Percentiles rank a stretch among this genome's conserved stretches.
Evolutionary conservation across 169 alveolate species (phyloP).

Genomic region (Eimeria brunetti): DNA sequence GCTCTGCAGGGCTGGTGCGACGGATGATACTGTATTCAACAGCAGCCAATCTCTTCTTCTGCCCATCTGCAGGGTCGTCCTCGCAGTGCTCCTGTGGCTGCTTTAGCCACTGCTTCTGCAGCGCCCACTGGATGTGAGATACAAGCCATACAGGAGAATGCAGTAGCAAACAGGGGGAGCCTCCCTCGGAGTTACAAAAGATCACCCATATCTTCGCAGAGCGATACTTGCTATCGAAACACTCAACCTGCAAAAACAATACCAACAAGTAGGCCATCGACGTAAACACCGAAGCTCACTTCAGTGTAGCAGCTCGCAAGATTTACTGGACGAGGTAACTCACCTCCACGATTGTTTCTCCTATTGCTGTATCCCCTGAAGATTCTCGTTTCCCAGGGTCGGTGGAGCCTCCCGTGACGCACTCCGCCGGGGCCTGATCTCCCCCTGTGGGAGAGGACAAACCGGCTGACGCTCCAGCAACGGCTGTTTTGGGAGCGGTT

Average conservation of each 20-base stretch:
- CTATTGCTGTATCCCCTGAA: neutral
- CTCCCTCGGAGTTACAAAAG: constrained; percentile 48
- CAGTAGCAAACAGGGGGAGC: constrained; percentile 72
- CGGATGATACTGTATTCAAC: constrained; percentile 43
- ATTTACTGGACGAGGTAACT: neutral
- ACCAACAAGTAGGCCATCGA: neutral
- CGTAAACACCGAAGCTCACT: neutral
- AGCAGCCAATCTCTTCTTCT: neutral
- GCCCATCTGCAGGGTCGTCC: neutral
- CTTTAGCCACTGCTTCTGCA: constrained; percentile 21
- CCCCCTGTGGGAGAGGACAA: neutral
- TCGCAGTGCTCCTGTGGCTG: constrained; percentile 17
- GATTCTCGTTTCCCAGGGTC: constrained; percentile 11
- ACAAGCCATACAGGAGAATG: constrained; percentile 77
- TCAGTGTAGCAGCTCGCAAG: neutral
- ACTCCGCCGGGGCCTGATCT: constrained; percentile 15
- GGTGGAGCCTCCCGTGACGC: neutral
- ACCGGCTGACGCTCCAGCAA: constrained; percentile 10
- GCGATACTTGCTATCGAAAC: constrained; percentile 27
- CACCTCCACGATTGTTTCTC: constrained; percentile 54
- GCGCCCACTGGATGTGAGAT: constrained; percentile 44
- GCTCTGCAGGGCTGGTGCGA: constrained; percentile 19
- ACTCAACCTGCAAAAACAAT: constrained; percentile 31
- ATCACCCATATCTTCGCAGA: constrained; percentile 40
- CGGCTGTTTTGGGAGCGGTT: neutral